A percentile compares a stretch with the other conserved stretches of the same genome.
Evolutionary conservation across 441 rosid species (phyloP).

Genomic region (Corymbia calophylla): DNA sequence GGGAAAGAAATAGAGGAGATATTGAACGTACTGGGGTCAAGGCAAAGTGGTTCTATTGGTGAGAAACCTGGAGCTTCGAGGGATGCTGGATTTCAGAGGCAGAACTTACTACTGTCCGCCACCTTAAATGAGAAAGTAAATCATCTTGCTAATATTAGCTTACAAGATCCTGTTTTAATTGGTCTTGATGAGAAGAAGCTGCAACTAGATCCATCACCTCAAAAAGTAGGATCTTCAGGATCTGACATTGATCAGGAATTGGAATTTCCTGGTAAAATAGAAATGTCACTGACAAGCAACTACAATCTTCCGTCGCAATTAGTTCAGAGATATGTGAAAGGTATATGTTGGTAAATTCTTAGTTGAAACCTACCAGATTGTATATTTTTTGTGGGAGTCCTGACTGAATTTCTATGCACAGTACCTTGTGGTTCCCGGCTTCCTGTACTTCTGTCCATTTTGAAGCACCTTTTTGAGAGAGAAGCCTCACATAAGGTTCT

Average conservation of each 20-base stretch:
- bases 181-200: conserved; percentile 63
- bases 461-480: conserved; percentile 79
- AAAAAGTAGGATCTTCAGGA: conserved; percentile 21
- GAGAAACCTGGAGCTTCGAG: conserved; percentile 16
- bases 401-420: conserved; percentile 23
- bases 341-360: conserved; percentile 18
- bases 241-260: conserved; percentile 38
- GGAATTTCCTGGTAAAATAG: conserved; percentile 27
- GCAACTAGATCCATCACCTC: conserved; percentile 18
- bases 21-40: conserved; percentile 67
- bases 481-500: conserved; percentile 15
- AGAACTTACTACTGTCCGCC: conserved; percentile 86
- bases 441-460: conserved; percentile 63
- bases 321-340: conserved; percentile 79
- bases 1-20: conserved; percentile 93
- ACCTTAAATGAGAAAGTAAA: conserved; percentile 94
- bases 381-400: not conserved
- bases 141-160: conserved; percentile 84
- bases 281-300: conserved; percentile 41
- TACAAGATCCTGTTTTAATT: conserved; percentile 75
- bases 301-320: conserved; percentile 81
- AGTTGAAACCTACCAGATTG: not conserved
- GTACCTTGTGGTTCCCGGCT: conserved; percentile 92
- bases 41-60: conserved; percentile 27
- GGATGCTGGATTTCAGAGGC: conserved; percentile 42